phyloP scores from a whole-genome alignment of 768 basidiomycete genomes.

The Sporobolomyces roseus region DNA sequence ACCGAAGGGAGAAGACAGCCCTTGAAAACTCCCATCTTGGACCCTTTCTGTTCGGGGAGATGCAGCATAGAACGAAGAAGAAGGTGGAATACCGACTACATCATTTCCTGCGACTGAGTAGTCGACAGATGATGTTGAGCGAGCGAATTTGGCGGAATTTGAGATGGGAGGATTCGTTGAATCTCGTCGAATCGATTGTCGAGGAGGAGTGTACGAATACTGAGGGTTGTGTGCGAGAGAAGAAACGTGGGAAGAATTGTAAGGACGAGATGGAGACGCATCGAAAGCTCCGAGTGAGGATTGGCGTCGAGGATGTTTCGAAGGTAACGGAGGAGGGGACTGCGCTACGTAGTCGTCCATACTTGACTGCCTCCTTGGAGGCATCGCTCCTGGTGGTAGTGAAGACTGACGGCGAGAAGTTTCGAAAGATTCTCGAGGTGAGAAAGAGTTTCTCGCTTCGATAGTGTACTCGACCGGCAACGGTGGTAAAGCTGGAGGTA shows the following conservation, averaged over 20 bases:
- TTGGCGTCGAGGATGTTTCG: not conserved
- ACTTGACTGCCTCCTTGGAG: not conserved
- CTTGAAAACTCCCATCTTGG: too few relatives aligned
- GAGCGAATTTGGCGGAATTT: not conserved
- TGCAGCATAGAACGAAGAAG: conserved; percentile 15
- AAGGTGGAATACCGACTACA: conserved; percentile 9
- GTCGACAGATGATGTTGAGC: not conserved
- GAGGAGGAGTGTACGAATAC: conserved; percentile 3
- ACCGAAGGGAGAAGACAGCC: conserved; percentile 3
- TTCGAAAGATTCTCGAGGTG: too few relatives aligned
- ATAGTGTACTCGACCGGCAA: not conserved
- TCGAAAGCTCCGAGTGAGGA: conserved; percentile 1
- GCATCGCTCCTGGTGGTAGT: conserved; percentile 11
- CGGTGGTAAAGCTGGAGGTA: not conserved
- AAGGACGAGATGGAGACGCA: too few relatives aligned
- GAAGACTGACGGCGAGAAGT: not conserved
- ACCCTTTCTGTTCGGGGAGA: not conserved
- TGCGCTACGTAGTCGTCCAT: not conserved
- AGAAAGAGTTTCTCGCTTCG: not conserved
- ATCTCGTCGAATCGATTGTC: not conserved
- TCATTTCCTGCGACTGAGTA: not conserved
- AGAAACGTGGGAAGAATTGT: not conserved
- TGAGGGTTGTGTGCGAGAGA: not conserved
- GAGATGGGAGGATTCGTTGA: not conserved
- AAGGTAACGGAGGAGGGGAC: not conserved